phyloP scores from a whole-genome alignment of 345 rosid genomes.

The Kernera saxatilis region DNA sequence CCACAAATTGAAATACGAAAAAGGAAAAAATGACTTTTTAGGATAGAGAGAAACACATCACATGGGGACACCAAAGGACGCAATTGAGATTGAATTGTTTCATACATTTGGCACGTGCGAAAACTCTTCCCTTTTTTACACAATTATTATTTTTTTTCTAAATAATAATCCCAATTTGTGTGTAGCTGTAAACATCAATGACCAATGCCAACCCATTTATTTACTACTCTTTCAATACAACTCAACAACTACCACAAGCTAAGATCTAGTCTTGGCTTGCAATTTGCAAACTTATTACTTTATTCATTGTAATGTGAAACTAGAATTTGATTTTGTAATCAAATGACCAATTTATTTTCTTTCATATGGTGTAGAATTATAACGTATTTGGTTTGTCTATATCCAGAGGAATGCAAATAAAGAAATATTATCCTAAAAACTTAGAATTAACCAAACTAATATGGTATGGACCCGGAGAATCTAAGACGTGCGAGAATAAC shows the following conservation, averaged over 20 bases:
- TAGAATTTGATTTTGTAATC: neutral
- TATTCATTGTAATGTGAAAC: slow-evolving; percentile 14
- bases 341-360: neutral
- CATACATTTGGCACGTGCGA: slow-evolving; percentile 13
- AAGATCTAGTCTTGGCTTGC: slow-evolving; percentile 18
- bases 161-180: slow-evolving; percentile 7
- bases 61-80: slow-evolving; percentile 27
- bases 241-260: slow-evolving; percentile 14
- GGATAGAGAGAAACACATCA: slow-evolving; percentile 20
- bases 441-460: neutral
- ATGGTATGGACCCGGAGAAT: slow-evolving; percentile 17
- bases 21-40: neutral
- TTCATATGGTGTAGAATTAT: neutral
- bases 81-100: neutral
- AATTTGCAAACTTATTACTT: slow-evolving; percentile 7
- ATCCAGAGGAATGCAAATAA: neutral
- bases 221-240: slow-evolving; percentile 26
- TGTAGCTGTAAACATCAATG: slow-evolving; percentile 31
- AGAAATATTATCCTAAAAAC: neutral
- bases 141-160: slow-evolving; percentile 4
- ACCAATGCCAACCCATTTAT: slow-evolving; percentile 32
- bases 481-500: slow-evolving; percentile 30
- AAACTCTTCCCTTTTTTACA: neutral
- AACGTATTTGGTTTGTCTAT: neutral
- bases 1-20: neutral